Evolutionary conservation across 2,329 filamentous ascomycete genomes (phyloP), one percentile per base, ranked within the genome.

Genomic region (Seiridium unicorne): DNA sequence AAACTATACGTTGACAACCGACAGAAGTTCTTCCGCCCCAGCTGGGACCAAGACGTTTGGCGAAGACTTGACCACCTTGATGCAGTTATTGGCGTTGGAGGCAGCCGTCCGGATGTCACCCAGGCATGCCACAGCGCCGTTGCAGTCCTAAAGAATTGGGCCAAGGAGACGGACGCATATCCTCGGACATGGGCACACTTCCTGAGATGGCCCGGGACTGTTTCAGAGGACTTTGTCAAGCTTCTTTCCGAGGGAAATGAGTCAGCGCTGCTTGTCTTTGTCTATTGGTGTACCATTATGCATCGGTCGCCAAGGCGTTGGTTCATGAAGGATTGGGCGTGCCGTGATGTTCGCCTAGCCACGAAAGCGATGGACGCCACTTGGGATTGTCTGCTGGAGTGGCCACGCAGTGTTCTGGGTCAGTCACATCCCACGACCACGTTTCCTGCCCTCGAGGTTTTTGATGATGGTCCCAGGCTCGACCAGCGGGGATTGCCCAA

Each of bases 231-330:
- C 36, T 69, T 65, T 48, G 55, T 68, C n/a, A 42, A 58, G 7
- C 58, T 66, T 13, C 60, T 70, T 32, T 58, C 26, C 7, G 42
- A 53, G 13, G 62, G 48, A n/a, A 49, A 68, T 57, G 60, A 64
- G 1, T 54, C 65, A 8, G 65, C 68, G 0, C 61, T 68, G 8
- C 48, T 68, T 3, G 44, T 67, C 9, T 68, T 66, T 13, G 54
- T 66, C 3, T 65, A 69, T 58, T 69, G 68, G 66, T 68, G 65
- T 61, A 58, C 58, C 34, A 59, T 70, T 44, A 68, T 69, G 67
- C 53, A 65, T 44, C 60, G 63, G 31, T 62, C 62, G 34, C 68
- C 66, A 10, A 64, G 49, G 18, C 59, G 65, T 6, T 69, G 68
- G 66, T 69, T 66, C 44, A 60, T 62, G 47, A 55, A 65, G 38